Evolutionary conservation across 495 filamentous ascomycete genomes (phyloP).

Genomic region (Tuber microsphaerosporum): DNA sequence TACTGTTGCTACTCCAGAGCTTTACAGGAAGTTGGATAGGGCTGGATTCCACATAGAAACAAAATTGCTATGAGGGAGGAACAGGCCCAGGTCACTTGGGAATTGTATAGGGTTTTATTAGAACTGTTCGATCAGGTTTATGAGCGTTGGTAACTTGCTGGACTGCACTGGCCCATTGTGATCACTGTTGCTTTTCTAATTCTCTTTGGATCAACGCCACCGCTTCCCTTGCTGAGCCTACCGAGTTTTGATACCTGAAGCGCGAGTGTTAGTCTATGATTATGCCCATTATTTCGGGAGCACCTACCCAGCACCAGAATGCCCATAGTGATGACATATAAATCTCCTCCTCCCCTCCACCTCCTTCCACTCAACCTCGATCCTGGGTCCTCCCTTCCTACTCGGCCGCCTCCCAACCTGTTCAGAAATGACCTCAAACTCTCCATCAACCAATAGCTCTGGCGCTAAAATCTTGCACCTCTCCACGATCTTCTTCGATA

Average conservation of each 20-base stretch:
- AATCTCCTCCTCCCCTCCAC: constrained; percentile 19
- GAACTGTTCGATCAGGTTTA: constrained; percentile 4
- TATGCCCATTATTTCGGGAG: not conserved
- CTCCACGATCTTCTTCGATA: constrained; percentile 27
- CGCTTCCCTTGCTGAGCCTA: constrained; percentile 33
- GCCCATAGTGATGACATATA: constrained; percentile 41
- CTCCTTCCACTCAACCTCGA: constrained; percentile 34
- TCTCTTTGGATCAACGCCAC: constrained; percentile 26
- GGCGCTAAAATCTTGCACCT: constrained; percentile 36
- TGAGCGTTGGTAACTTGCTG: not conserved
- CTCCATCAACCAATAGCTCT: constrained; percentile 36
- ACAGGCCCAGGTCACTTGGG: constrained; percentile 7
- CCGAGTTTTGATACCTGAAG: constrained; percentile 36
- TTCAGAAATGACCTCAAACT: constrained; percentile 34
- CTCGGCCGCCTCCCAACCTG: constrained; percentile 37
- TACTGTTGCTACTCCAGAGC: constrained; percentile 26
- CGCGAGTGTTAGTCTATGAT: not conserved
- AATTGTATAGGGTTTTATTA: constrained; percentile 17
- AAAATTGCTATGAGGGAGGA: constrained; percentile 22
- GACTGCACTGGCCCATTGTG: not conserved
- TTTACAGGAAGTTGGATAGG: constrained; percentile 35
- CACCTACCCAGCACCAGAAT: constrained; percentile 34
- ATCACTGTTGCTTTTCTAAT: constrained; percentile 12
- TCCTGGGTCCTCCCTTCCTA: constrained; percentile 27
- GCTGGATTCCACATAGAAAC: constrained; percentile 37